A percentile compares a stretch with the other conserved stretches of the same genome.
These are phyloP conservation scores for Podila verticillata DNA, from an alignment of 192 early-diverging fungal genomes.

Conservation along the genomic window DNA sequence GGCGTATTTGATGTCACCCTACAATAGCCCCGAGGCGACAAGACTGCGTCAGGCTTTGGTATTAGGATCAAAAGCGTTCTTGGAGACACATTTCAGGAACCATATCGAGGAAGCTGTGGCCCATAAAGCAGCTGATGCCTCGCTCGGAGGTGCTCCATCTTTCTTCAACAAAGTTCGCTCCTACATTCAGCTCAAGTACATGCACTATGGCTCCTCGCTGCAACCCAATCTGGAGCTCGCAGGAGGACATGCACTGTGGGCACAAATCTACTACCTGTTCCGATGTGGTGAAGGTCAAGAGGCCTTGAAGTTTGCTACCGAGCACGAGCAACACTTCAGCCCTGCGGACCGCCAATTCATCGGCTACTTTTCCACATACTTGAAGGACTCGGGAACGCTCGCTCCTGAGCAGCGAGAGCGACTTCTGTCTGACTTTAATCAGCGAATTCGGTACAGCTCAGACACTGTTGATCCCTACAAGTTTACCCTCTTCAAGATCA, in stretches of 20 bases:
- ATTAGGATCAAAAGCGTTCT: slow-evolving; percentile 56
- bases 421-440: slow-evolving; percentile 68
- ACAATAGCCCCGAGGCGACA: slow-evolving; percentile 27
- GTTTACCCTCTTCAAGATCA: slow-evolving; percentile 84
- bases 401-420: slow-evolving; percentile 60
- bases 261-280: slow-evolving; percentile 84
- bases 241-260: slow-evolving; percentile 81
- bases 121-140: slow-evolving; percentile 70
- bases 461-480: slow-evolving; percentile 90
- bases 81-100: slow-evolving; percentile 63
- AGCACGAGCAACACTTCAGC: slow-evolving; percentile 63
- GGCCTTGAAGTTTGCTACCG: slow-evolving; percentile 72
- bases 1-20: slow-evolving; percentile 41
- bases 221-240: slow-evolving; percentile 54
- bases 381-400: slow-evolving; percentile 56
- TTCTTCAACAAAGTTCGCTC: slow-evolving; percentile 75
- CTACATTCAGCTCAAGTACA: slow-evolving; percentile 76
- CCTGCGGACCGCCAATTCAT: slow-evolving; percentile 76
- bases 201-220: slow-evolving; percentile 59
- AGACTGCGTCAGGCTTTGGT: slow-evolving; percentile 45
- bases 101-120: slow-evolving; percentile 59
- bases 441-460: slow-evolving; percentile 51
- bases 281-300: slow-evolving; percentile 77
- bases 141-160: slow-evolving; percentile 85
- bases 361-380: slow-evolving; percentile 74